Conservation (phyloP, 2,329 filamentous ascomycete genomes). For the Microsporum audouinii region DNA sequence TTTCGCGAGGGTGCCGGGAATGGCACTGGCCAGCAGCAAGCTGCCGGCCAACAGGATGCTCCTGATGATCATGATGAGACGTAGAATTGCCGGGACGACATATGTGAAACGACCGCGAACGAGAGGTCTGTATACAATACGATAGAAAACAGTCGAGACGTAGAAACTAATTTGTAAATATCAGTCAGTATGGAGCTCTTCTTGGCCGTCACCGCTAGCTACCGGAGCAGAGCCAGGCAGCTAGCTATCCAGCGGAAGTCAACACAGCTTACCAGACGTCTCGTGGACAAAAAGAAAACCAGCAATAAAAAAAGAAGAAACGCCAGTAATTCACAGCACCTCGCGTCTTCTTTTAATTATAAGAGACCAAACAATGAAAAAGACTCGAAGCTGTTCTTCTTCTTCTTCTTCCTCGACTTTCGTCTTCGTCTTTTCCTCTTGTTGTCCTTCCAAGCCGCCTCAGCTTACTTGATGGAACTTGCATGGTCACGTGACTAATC, state of each 20-base stretch:
- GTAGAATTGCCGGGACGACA: background rate
- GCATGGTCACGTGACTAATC: background rate
- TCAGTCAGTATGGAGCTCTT: background rate
- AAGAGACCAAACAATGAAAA: background rate
- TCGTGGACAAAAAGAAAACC: background rate
- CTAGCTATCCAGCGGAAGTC: background rate
- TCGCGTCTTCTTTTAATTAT: background rate
- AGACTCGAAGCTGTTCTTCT: background rate
- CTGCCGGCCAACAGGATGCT: slow-evolving; percentile 38
- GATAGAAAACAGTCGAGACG: background rate
- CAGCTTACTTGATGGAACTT: background rate
- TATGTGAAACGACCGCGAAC: background rate
- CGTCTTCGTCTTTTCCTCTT: background rate
- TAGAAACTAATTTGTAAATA: background rate
- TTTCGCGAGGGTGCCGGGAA: slow-evolving; percentile 34
- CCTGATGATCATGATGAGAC: slow-evolving; percentile 29
- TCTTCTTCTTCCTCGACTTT: background rate
- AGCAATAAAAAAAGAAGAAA: background rate
- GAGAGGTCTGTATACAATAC: background rate
- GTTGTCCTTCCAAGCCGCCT: too few relatives aligned
- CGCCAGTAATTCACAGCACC: background rate
- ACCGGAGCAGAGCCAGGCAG: background rate
- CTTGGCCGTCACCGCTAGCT: background rate
- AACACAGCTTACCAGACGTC: background rate
- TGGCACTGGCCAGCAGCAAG: slow-evolving; percentile 40